phyloP scores from a whole-genome alignment of 352 stramenopile genomes.

The Phytophthora tentaculata region DNA sequence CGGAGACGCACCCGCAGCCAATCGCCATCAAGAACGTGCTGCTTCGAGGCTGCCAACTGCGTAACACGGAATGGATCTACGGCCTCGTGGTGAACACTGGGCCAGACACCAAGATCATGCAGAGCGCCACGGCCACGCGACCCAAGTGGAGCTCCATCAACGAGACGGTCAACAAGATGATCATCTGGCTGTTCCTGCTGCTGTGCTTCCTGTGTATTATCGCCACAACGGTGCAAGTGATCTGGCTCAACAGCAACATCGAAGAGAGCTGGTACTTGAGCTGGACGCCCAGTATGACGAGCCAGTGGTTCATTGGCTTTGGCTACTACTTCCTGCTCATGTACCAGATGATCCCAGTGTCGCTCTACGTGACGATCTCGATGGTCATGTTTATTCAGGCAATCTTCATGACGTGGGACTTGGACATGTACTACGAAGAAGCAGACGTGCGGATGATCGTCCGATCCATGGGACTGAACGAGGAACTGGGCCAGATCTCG shows the following conservation, averaged over 20 bases:
- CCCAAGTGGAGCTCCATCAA: conserved; percentile 89
- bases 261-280: conserved; percentile 57
- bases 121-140: conserved; percentile 60
- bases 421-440: conserved; percentile 93
- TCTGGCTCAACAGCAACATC: conserved; percentile 66
- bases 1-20: conserved; percentile 49
- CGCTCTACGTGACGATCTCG: conserved; percentile 97
- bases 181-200: conserved; percentile 77
- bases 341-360: conserved; percentile 98
- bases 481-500: conserved; percentile 93
- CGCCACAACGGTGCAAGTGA: conserved; percentile 62
- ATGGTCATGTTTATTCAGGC: conserved; percentile 96
- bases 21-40: conserved; percentile 90
- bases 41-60: conserved; percentile 83
- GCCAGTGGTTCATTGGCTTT: conserved; percentile 84
- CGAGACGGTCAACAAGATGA: conserved; percentile 81
- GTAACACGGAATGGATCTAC: conserved; percentile 92
- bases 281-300: conserved; percentile 50
- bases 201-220: conserved; percentile 63
- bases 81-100: conserved; percentile 91
- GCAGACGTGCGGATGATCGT: conserved; percentile 90
- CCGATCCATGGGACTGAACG: conserved; percentile 85
- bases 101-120: conserved; percentile 87
- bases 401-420: conserved; percentile 93
- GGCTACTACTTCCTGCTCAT: conserved; percentile 95